These are phyloP conservation scores for Nepenthes mirabilis DNA, from an alignment of 148 eudicot genomes.

Conservation along the genomic window DNA sequence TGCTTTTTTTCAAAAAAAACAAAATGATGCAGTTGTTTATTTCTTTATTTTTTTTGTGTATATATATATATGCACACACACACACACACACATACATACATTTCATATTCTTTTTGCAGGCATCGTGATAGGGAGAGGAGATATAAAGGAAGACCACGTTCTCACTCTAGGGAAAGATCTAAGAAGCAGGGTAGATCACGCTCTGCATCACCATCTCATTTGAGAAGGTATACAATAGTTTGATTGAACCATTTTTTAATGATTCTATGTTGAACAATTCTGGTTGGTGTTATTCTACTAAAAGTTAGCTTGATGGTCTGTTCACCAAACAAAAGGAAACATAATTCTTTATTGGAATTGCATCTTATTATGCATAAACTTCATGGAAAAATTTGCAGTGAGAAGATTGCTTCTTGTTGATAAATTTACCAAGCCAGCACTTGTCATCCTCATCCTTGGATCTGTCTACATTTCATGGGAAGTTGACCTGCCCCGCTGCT, in stretches of 20 bases:
- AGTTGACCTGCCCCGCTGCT: no score
- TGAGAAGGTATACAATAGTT: conserved; percentile 26
- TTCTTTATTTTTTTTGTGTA: neutral
- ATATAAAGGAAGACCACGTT: conserved; percentile 45
- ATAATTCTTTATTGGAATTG: no score
- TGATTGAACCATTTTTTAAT: neutral
- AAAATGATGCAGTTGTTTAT: neutral
- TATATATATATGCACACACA: neutral
- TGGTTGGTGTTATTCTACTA: neutral
- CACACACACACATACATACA: neutral
- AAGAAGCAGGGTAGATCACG: conserved; percentile 30
- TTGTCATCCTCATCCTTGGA: no score
- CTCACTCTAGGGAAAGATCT: conserved; percentile 26
- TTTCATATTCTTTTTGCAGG: conserved; percentile 22
- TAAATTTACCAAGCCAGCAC: no score
- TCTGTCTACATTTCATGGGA: no score
- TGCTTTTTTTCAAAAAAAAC: no score
- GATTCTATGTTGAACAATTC: neutral
- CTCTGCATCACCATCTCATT: conserved; percentile 22
- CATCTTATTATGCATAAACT: no score
- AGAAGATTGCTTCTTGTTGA: no score
- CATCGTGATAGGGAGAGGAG: conserved; percentile 45
- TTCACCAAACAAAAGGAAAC: neutral
- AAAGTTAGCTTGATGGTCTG: conserved; percentile 1
- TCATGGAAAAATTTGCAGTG: no score